Evolutionary conservation across 495 filamentous ascomycete species (phyloP).

Genomic region (Emericellopsis terricola): DNA sequence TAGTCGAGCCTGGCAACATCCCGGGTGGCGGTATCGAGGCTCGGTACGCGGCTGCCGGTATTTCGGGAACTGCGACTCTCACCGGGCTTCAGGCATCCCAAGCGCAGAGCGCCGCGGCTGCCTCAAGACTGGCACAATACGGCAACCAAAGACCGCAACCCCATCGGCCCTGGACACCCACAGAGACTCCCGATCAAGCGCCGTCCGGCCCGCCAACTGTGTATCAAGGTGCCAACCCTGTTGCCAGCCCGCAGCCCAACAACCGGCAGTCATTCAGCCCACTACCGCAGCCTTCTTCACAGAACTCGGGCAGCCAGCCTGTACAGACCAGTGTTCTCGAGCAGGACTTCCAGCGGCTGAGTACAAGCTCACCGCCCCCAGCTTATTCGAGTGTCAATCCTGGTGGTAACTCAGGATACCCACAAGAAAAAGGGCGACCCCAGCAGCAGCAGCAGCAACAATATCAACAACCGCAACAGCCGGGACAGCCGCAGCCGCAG

Average conservation of each 20-base stretch:
- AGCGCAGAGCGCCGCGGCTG: constrained; percentile 62
- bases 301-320: constrained; percentile 4
- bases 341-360: constrained; percentile 76
- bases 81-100: constrained; percentile 67
- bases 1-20: constrained; percentile 49
- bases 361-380: constrained; percentile 73
- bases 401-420: constrained; percentile 36
- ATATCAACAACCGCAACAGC: constrained; percentile 17
- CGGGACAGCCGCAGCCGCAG: constrained; percentile 14
- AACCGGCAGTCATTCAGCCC: constrained; percentile 12
- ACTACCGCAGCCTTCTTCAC: constrained; percentile 7
- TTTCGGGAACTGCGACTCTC: constrained; percentile 67
- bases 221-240: constrained; percentile 62
- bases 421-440: constrained; percentile 52
- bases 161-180: constrained; percentile 84
- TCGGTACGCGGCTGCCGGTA: constrained; percentile 73
- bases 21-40: constrained; percentile 72
- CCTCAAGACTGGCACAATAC: constrained; percentile 62
- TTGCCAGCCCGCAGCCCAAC: constrained; percentile 19
- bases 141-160: constrained; percentile 26
- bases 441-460: constrained; percentile 11
- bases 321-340: constrained; percentile 48
- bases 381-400: constrained; percentile 72
- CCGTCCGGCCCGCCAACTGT: constrained; percentile 86
- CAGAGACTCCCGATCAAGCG: constrained; percentile 71